Evolutionary conservation across 2,329 filamentous ascomycete genomes (phyloP).

Genomic region (Diaporthe longicolla): DNA sequence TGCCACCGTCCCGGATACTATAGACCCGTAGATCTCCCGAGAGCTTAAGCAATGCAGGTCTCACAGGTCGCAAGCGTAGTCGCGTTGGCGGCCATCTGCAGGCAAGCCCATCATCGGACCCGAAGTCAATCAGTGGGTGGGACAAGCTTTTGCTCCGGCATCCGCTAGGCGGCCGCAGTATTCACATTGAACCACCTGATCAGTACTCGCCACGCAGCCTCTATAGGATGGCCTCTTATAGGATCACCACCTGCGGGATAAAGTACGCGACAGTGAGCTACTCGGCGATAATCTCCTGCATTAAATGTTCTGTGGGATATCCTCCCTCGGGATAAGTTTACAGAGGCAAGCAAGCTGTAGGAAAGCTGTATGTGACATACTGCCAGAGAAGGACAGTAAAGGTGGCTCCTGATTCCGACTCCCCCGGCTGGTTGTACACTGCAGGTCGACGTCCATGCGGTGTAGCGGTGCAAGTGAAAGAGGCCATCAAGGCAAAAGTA

Average conservation of each 20-base stretch:
- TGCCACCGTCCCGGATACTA: constrained; percentile 1
- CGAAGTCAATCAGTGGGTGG: not conserved
- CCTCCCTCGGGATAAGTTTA: too few relatives aligned
- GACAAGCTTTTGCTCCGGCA: not conserved
- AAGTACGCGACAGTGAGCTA: too few relatives aligned
- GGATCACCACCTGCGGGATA: not conserved
- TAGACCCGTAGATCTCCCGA: constrained; percentile 9
- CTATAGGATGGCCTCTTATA: not conserved
- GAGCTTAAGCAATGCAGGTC: constrained; percentile 21
- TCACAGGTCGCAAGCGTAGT: not conserved
- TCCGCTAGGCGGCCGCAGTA: not conserved
- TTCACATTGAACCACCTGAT: not conserved
- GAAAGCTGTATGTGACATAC: too few relatives aligned
- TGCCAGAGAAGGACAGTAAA: not conserved
- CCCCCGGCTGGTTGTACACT: not conserved
- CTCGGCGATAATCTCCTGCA: too few relatives aligned
- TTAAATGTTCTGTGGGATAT: too few relatives aligned
- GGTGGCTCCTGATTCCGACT: not conserved
- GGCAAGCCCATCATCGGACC: not conserved
- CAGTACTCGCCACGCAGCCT: not conserved
- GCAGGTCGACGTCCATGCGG: not conserved
- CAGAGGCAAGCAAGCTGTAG: too few relatives aligned
- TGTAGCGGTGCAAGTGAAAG: not conserved
- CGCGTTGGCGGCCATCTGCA: not conserved
- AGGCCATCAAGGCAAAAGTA: not conserved